Evolutionary conservation across 2,329 filamentous ascomycete species (phyloP).

Genomic region (Exophiala spinifera): DNA sequence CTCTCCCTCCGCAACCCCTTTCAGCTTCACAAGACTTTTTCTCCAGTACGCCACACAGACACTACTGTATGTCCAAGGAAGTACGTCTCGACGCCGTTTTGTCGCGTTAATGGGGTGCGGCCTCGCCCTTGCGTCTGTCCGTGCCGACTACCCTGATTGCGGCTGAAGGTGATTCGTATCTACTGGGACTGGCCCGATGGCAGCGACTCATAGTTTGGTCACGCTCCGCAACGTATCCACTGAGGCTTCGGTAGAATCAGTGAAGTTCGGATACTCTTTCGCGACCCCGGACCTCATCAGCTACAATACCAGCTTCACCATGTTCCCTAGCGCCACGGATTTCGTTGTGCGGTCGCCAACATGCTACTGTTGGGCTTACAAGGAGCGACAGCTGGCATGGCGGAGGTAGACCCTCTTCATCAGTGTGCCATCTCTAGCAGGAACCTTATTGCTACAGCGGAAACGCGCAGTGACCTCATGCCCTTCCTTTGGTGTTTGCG

Average conservation of each 20-base stretch:
- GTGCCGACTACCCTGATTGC: background rate
- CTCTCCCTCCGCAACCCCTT: background rate
- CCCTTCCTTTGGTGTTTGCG: background rate
- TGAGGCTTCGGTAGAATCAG: constrained; percentile 2
- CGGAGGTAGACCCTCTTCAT: background rate
- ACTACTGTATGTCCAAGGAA: background rate
- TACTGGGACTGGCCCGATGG: no score
- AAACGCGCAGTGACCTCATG: constrained; percentile 12
- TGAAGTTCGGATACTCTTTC: constrained; percentile 8
- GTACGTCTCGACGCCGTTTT: constrained; percentile 1
- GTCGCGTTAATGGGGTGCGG: constrained; percentile 1
- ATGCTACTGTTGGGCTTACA: background rate
- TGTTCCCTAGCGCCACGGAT: no score
- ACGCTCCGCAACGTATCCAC: background rate
- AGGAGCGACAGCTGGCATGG: background rate
- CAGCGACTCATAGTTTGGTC: background rate
- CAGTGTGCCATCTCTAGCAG: constrained; percentile 5
- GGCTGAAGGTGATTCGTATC: background rate
- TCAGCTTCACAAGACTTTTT: background rate
- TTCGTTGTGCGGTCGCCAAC: background rate
- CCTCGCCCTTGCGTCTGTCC: constrained; percentile 11
- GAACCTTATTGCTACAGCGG: constrained; percentile 5
- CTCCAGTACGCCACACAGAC: background rate
- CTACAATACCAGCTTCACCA: background rate
- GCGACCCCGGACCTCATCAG: background rate